Evolutionary conservation across 192 early-diverging fungal species (phyloP).

Genomic region (Coemansia sp.): DNA sequence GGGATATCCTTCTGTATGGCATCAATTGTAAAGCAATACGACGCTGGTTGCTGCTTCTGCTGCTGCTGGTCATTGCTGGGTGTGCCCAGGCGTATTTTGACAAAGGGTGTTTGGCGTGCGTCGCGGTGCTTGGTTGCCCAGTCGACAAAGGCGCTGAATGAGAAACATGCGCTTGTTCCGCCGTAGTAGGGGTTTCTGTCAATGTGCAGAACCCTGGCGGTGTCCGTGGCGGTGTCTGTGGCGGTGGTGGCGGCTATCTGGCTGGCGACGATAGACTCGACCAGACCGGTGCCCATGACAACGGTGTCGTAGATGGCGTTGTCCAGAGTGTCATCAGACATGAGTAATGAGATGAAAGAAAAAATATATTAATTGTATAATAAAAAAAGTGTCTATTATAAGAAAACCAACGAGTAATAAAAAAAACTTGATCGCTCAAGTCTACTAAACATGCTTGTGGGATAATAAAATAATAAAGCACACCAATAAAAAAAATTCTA

Average conservation of each 20-base stretch:
- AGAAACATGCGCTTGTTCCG: conserved; percentile 58
- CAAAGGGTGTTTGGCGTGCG: conserved; percentile 13
- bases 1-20: background rate
- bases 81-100: conserved; percentile 7
- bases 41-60: background rate
- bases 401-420: no score
- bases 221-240: background rate
- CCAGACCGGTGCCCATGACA: conserved; percentile 83
- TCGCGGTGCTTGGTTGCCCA: conserved; percentile 30
- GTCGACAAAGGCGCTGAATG: conserved; percentile 20
- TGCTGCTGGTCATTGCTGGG: background rate
- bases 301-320: conserved; percentile 71
- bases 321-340: conserved; percentile 22
- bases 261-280: conserved; percentile 79
- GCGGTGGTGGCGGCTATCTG: conserved; percentile 57
- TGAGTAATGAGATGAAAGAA: background rate
- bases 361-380: background rate
- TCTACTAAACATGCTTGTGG: background rate
- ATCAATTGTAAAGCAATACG: background rate
- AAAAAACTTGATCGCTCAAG: no score
- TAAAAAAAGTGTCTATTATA: background rate
- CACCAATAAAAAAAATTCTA: background rate
- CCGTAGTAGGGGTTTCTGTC: conserved; percentile 84
- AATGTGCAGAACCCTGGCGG: conserved; percentile 68
- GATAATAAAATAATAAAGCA: background rate